Percentiles rank a stretch among this genome's conserved stretches.
These are phyloP conservation scores for Fomitopsis betulina DNA, from an alignment of 1,284 basidiomycete species.

Conservation along the genomic window DNA sequence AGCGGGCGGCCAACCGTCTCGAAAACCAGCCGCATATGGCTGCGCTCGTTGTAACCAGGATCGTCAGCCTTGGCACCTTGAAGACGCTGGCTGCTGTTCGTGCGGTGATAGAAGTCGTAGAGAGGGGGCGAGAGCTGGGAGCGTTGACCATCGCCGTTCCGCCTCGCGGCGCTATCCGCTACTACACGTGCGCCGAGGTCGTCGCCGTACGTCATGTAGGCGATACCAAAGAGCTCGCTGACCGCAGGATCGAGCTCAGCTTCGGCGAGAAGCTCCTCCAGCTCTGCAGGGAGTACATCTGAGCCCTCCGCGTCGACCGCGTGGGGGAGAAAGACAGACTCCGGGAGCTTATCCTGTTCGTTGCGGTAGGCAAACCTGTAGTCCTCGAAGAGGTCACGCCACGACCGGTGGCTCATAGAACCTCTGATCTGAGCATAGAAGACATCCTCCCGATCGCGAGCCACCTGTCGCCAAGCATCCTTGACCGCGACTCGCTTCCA, in stretches of 20 bases:
- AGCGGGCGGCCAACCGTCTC: neutral
- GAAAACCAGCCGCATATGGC: neutral
- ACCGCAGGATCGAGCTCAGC: neutral
- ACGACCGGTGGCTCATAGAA: neutral
- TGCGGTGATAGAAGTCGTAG: neutral
- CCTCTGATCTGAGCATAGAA: neutral
- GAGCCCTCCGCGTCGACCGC: neutral
- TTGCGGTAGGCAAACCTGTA: neutral
- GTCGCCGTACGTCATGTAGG: neutral
- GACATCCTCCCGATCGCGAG: neutral
- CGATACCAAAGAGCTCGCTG: neutral
- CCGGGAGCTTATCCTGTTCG: neutral
- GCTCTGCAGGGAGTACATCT: neutral
- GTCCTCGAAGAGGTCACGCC: neutral
- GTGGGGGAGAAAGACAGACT: neutral
- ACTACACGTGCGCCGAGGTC: neutral
- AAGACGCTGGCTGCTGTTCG: no score
- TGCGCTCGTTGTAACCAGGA: neutral
- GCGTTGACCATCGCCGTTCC: neutral
- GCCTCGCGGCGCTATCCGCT: no score
- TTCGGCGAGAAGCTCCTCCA: neutral
- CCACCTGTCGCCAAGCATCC: neutral
- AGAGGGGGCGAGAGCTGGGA: neutral
- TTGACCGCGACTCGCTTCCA: neutral
- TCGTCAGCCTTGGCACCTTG: neutral